These are phyloP conservation scores for Pisolithus microcarpus DNA, from an alignment of 768 basidiomycete genomes.

Conservation along the genomic window DNA sequence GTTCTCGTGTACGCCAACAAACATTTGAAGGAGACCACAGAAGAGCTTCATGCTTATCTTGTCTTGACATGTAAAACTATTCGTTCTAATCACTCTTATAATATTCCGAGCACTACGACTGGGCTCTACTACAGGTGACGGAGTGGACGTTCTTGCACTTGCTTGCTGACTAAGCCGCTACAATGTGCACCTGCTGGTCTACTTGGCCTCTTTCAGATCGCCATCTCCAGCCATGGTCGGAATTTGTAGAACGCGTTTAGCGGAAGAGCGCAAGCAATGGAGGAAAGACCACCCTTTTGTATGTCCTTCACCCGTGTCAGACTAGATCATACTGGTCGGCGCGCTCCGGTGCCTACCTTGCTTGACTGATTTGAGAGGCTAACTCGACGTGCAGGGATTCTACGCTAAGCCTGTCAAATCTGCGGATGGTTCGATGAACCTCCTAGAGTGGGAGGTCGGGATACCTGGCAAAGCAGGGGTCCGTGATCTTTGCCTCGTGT, in stretches of 20 bases:
- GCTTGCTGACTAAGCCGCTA: conserved; percentile 5
- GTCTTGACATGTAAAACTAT: too few relatives aligned
- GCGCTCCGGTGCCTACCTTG: not conserved
- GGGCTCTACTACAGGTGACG: too few relatives aligned
- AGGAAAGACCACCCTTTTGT: conserved; percentile 98
- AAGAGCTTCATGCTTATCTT: too few relatives aligned
- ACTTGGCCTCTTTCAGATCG: not conserved
- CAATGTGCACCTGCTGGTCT: too few relatives aligned
- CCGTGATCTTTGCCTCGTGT: conserved; percentile 29
- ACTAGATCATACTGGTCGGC: not conserved
- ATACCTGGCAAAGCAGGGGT: conserved; percentile 91
- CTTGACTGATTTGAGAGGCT: not conserved
- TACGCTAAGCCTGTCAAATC: conserved; percentile 91
- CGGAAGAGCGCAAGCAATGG: conserved; percentile 99
- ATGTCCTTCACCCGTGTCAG: conserved; percentile 28
- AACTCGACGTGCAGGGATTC: conserved; percentile 64
- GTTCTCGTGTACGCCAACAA: too few relatives aligned
- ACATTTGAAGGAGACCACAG: too few relatives aligned
- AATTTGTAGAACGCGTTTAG: conserved; percentile 85
- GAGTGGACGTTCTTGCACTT: too few relatives aligned
- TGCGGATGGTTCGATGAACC: conserved; percentile 90
- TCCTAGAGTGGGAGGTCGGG: conserved; percentile 98
- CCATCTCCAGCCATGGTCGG: conserved; percentile 56
- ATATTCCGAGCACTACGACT: too few relatives aligned
- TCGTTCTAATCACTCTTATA: too few relatives aligned